Conservation (phyloP, 345 rosid genomes). For the Murraya paniculata region DNA sequence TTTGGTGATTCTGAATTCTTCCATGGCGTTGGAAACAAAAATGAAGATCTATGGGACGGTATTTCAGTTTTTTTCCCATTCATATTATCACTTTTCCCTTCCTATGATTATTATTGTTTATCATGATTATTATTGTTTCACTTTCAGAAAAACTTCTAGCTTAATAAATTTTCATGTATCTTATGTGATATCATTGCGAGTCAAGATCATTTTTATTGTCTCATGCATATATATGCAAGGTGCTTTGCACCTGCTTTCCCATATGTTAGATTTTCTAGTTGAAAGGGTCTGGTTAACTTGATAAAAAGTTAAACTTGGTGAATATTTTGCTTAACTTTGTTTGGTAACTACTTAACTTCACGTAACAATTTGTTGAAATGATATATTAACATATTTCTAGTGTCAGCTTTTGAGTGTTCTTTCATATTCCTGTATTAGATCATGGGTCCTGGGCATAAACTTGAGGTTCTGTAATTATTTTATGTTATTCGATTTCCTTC, state of each 20-base stretch:
- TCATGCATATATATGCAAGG: background rate
- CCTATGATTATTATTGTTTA: background rate
- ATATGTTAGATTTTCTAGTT: conserved; percentile 7
- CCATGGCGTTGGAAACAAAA: conserved; percentile 12
- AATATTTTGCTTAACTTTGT: background rate
- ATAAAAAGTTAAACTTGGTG: background rate
- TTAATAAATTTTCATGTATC: conserved; percentile 13
- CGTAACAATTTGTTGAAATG: background rate
- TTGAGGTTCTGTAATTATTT: background rate
- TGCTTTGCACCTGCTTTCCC: conserved; percentile 2
- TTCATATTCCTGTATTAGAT: background rate
- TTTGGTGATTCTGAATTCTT: conserved; percentile 23
- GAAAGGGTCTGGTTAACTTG: conserved; percentile 10
- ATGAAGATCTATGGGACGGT: conserved; percentile 54
- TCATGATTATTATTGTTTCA: conserved; percentile 7
- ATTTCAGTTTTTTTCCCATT: conserved; percentile 11
- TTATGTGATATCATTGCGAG: background rate
- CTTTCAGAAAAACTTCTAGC: conserved; percentile 8
- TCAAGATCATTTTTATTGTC: background rate
- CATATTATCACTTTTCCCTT: background rate
- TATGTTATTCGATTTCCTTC: background rate
- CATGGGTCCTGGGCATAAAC: background rate
- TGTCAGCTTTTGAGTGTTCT: background rate
- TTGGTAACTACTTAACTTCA: conserved; percentile 2
- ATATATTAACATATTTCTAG: no score